Conservation (phyloP, 2,329 filamentous ascomycete species). For the Trichoderma harzianum region DNA sequence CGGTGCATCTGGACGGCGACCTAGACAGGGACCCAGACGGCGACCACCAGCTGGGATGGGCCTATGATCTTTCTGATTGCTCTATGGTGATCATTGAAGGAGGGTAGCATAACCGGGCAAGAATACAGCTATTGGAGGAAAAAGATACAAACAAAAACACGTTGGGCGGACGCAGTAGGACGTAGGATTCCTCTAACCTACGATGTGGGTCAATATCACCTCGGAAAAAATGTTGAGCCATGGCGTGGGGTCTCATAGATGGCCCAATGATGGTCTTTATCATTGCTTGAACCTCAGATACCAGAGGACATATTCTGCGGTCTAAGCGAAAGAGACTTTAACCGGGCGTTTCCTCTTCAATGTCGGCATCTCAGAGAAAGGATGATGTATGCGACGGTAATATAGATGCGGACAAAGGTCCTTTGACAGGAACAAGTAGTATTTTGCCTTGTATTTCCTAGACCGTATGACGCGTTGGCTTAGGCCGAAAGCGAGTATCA, state of each 20-base stretch:
- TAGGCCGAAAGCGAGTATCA: not conserved
- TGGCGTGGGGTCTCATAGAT: not conserved
- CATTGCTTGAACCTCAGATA: not conserved
- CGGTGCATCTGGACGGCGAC: not conserved
- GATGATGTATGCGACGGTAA: not conserved
- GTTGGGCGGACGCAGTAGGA: not conserved
- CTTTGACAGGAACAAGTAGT: not conserved
- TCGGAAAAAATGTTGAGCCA: not conserved
- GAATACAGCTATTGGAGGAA: not conserved
- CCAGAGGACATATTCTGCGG: not conserved
- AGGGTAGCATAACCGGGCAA: not conserved
- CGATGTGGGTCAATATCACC: not conserved
- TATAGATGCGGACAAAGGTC: not conserved
- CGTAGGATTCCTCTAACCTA: not conserved
- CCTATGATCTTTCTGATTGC: fast-evolving
- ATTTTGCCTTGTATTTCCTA: not conserved
- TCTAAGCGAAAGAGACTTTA: not conserved
- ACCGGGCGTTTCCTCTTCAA: not conserved
- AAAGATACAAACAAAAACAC: not conserved
- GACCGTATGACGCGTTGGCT: not conserved
- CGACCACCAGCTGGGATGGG: not conserved
- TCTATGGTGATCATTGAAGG: not conserved
- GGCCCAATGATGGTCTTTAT: not conserved
- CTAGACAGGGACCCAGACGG: not conserved
- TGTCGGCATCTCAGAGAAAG: not conserved